phyloP scores from a whole-genome alignment of 2,329 filamentous ascomycete genomes.

The Furcasterigmium furcatum region DNA sequence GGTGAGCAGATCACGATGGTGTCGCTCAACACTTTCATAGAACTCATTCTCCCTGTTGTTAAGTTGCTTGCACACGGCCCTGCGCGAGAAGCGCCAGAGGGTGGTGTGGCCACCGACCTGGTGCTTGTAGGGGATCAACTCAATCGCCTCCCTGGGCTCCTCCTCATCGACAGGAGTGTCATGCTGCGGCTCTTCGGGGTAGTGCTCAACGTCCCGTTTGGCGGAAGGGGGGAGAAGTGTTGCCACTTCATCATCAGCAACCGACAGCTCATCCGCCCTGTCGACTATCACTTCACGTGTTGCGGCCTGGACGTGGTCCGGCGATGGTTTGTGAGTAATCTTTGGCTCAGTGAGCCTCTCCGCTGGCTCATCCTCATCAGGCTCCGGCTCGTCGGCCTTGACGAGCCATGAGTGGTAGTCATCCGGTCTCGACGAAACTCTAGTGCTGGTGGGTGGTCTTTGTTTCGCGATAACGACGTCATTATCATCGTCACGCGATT shows the following conservation, averaged over 20 bases:
- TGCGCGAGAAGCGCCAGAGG: conserved; percentile 89
- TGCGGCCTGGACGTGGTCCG: neutral
- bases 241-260: neutral
- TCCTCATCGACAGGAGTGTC: conserved; percentile 18
- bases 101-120: conserved; percentile 97
- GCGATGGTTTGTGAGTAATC: conserved; percentile 26
- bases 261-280: neutral
- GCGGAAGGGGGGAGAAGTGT: neutral
- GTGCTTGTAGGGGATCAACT: conserved; percentile 94
- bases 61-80: conserved; percentile 95
- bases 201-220: neutral
- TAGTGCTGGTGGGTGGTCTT: conserved; percentile 12
- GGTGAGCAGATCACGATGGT: conserved; percentile 83
- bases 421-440: conserved; percentile 17
- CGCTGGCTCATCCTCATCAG: conserved; percentile 20
- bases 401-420: conserved; percentile 53
- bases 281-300: conserved; percentile 13
- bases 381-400: conserved; percentile 50
- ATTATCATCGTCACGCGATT: conserved; percentile 24
- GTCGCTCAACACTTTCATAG: conserved; percentile 91
- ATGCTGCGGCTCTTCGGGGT: neutral
- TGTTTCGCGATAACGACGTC: conserved; percentile 19
- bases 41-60: conserved; percentile 99
- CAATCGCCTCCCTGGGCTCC: conserved; percentile 81
- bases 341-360: conserved; percentile 39